These are phyloP conservation scores for Penicillium sp. DNA, from an alignment of 2,329 filamentous ascomycete species.

Conservation along the genomic window DNA sequence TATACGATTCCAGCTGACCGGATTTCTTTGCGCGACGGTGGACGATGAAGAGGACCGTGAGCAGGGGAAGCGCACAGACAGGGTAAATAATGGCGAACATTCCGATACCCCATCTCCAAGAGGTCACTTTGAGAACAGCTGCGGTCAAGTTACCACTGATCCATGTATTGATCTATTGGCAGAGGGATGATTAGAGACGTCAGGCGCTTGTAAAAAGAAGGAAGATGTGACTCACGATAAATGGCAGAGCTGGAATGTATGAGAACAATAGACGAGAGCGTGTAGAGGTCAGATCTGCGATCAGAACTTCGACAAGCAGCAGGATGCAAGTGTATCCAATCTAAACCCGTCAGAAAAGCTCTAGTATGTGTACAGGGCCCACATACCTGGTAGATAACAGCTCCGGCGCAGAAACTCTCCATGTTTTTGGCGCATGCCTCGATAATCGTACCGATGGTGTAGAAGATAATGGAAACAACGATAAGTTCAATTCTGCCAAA, in stretches of 20 bases:
- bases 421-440: constrained; percentile 54
- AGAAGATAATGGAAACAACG: constrained; percentile 56
- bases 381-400: constrained; percentile 51
- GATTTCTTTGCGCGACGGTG: constrained; percentile 53
- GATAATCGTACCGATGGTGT: constrained; percentile 56
- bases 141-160: constrained; percentile 58
- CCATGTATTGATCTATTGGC: constrained; percentile 58
- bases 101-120: constrained; percentile 63
- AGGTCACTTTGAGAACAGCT: constrained; percentile 51
- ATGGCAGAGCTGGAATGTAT: constrained; percentile 61
- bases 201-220: background rate
- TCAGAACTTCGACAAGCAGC: constrained; percentile 63
- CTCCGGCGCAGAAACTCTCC: constrained; percentile 56
- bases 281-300: constrained; percentile 64
- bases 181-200: background rate
- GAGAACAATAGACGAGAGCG: constrained; percentile 64
- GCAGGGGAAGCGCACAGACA: constrained; percentile 55
- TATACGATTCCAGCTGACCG: constrained; percentile 50
- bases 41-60: constrained; percentile 54
- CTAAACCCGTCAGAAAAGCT: constrained; percentile 13
- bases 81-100: constrained; percentile 66
- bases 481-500: constrained; percentile 63
- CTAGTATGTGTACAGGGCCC: background rate
- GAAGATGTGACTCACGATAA: constrained; percentile 38
- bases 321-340: constrained; percentile 64